Evolutionary conservation across 108 stramenopile genomes (phyloP).

Genomic region (Cylindrotheca fusiformis): DNA sequence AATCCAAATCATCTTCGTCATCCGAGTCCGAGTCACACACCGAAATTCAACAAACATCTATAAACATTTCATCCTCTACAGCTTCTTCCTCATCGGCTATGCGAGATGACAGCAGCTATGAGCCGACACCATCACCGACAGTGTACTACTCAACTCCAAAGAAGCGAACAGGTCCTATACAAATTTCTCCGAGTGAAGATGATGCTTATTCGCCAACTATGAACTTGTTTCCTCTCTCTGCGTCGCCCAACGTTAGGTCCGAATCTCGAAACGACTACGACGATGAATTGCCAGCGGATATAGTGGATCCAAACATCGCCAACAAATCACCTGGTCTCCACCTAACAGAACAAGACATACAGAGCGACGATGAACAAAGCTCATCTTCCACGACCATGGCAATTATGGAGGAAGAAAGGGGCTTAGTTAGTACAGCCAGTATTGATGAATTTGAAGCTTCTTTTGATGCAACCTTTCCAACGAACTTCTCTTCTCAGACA

Average conservation of each 20-base stretch:
- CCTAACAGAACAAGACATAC: neutral
- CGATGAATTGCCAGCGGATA: constrained; percentile 43
- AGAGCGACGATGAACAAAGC: neutral
- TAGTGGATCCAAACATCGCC: no score
- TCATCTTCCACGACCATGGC: neutral
- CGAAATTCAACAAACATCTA: no score
- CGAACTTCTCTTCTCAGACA: constrained; percentile 54
- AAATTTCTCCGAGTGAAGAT: neutral
- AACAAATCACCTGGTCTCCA: neutral
- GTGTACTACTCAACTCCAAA: neutral
- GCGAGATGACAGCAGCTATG: neutral
- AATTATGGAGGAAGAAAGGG: neutral
- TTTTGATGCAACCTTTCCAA: constrained; percentile 66
- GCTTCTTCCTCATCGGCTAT: no score
- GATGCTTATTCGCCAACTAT: neutral
- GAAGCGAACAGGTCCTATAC: neutral
- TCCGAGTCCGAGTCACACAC: no score
- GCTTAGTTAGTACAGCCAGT: constrained; percentile 46
- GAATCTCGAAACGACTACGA: constrained; percentile 22
- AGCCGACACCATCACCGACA: neutral
- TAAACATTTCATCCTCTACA: no score
- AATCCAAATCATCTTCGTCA: no score
- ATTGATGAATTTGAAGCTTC: constrained; percentile 83
- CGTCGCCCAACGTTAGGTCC: constrained; percentile 18
- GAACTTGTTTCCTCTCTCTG: constrained; percentile 23